A percentile compares a stretch with the other conserved stretches of the same genome.
Evolutionary conservation across 768 basidiomycete species (phyloP).

Genomic region (Antrodiella citrinella): DNA sequence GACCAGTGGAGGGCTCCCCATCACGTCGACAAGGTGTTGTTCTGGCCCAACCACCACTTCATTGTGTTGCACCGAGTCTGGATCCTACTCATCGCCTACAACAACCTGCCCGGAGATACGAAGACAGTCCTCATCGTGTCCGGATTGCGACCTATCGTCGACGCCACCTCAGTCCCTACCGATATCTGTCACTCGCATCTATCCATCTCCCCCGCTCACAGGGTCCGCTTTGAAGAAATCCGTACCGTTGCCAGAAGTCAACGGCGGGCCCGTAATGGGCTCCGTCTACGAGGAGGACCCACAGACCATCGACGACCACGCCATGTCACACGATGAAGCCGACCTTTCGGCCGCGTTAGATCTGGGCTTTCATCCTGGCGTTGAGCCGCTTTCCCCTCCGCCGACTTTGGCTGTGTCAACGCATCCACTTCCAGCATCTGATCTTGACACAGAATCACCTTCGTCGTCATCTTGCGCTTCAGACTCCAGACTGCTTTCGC

Average conservation of each 20-base stretch:
- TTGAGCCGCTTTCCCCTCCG: constrained; percentile 14
- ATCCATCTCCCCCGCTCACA: constrained; percentile 18
- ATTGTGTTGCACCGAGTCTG: neutral
- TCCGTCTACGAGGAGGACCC: constrained; percentile 6
- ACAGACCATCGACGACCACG: neutral
- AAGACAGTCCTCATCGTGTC: neutral
- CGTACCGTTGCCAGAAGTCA: constrained; percentile 14
- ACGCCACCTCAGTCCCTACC: neutral
- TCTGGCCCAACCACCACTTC: neutral
- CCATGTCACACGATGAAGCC: neutral
- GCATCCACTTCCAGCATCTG: constrained; percentile 8
- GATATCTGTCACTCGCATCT: neutral
- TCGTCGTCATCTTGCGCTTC: neutral
- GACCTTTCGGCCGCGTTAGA: neutral
- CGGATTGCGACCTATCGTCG: neutral
- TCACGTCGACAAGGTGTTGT: neutral
- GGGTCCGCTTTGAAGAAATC: constrained; percentile 14
- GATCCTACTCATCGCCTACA: neutral
- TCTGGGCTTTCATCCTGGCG: constrained; percentile 8
- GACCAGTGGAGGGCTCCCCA: neutral
- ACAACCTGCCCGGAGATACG: neutral
- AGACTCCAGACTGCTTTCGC: neutral
- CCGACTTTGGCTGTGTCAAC: constrained; percentile 10
- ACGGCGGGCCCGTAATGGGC: constrained; percentile 2
- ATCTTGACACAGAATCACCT: neutral